Conservation (phyloP, 805 yeast species). For the Cyberlindnera mississippiensis region DNA sequence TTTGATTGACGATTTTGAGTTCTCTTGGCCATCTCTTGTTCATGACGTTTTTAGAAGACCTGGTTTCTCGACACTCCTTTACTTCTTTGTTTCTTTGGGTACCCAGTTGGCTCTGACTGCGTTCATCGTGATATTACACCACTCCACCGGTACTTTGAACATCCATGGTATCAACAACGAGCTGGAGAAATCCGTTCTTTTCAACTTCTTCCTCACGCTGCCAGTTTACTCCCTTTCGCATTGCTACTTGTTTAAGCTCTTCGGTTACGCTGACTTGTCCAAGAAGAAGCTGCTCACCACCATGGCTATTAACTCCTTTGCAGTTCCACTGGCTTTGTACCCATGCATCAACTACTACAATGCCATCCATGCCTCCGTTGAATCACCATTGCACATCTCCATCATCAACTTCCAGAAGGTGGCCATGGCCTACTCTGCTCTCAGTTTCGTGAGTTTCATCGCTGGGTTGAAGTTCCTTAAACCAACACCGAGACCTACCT, state of each 20-base stretch:
- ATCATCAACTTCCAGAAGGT: not conserved
- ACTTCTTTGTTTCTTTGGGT: slow-evolving; percentile 21
- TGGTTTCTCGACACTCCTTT: slow-evolving; percentile 6
- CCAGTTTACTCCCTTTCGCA: slow-evolving; percentile 18
- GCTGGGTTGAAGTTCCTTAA: slow-evolving; percentile 13
- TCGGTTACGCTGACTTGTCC: slow-evolving; percentile 12
- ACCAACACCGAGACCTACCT: slow-evolving; percentile 9
- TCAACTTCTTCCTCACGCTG: slow-evolving; percentile 15
- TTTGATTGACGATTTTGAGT: slow-evolving; percentile 20
- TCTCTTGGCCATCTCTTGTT: slow-evolving; percentile 27
- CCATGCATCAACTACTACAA: slow-evolving; percentile 15
- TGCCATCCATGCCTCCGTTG: slow-evolving; percentile 20
- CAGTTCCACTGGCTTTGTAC: slow-evolving; percentile 19
- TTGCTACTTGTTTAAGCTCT: slow-evolving; percentile 20
- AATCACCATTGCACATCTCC: slow-evolving; percentile 24
- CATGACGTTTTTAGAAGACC: slow-evolving; percentile 27
- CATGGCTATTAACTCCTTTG: slow-evolving; percentile 16
- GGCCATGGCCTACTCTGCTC: slow-evolving; percentile 10
- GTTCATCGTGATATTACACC: slow-evolving; percentile 3
- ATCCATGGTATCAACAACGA: slow-evolving; percentile 15
- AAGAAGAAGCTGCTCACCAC: slow-evolving; percentile 2
- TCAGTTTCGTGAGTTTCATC: slow-evolving; percentile 15
- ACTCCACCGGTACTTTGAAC: slow-evolving; percentile 13
- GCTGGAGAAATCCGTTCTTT: slow-evolving; percentile 5
- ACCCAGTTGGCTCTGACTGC: slow-evolving; percentile 16